Evolutionary conservation across 495 filamentous ascomycete genomes (phyloP).

Genomic region (Lophiostoma macrostomum): DNA sequence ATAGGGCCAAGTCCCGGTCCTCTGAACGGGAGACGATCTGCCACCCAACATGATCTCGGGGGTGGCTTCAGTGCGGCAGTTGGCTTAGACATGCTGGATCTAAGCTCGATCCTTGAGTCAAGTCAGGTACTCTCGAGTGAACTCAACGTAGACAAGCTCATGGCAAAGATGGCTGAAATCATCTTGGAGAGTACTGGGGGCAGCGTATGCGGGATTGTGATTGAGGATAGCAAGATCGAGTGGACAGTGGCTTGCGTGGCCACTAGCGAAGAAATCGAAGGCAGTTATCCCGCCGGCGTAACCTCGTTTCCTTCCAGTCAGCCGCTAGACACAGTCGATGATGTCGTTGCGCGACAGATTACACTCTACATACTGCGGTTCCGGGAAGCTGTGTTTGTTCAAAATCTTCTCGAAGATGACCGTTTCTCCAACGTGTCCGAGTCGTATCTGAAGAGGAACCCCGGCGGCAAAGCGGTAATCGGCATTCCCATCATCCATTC

Average conservation of each 20-base stretch:
- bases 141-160: slow-evolving; percentile 74
- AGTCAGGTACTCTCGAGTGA: slow-evolving; percentile 90
- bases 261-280: slow-evolving; percentile 40
- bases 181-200: slow-evolving; percentile 84
- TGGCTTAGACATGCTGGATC: slow-evolving; percentile 73
- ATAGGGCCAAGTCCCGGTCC: slow-evolving; percentile 37
- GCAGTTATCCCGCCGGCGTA: too few species aligned
- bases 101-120: slow-evolving; percentile 81
- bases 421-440: slow-evolving; percentile 79
- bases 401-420: slow-evolving; percentile 79
- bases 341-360: slow-evolving; percentile 72
- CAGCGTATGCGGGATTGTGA: slow-evolving; percentile 73
- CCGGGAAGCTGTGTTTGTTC: slow-evolving; percentile 76
- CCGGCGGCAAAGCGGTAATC: slow-evolving; percentile 72
- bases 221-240: slow-evolving; percentile 64
- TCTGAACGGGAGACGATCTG: slow-evolving; percentile 32
- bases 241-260: slow-evolving; percentile 79
- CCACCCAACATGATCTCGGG: slow-evolving; percentile 41
- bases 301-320: slow-evolving; percentile 60
- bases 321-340: slow-evolving; percentile 59
- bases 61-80: slow-evolving; percentile 39
- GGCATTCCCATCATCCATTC: slow-evolving; percentile 82
- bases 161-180: slow-evolving; percentile 87
- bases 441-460: slow-evolving; percentile 64
- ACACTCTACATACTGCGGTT: slow-evolving; percentile 81